phyloP scores from a whole-genome alignment of 805 yeast genomes.

The Kluyveromyces nonfermentans region DNA sequence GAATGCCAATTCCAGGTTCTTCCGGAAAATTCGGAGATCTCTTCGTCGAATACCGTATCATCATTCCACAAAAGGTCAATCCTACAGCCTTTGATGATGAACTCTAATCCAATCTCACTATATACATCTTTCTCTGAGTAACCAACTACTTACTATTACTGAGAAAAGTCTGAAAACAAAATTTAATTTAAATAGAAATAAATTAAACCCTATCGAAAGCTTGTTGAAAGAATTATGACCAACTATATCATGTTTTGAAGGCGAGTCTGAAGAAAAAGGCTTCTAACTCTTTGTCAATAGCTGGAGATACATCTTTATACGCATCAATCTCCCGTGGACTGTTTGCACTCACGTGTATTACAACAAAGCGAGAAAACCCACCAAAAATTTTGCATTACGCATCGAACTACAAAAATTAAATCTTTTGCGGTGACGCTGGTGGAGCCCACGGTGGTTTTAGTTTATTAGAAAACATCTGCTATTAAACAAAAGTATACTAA shows the following conservation, averaged over 20 bases:
- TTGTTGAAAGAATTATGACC: constrained; percentile 31
- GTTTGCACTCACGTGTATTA: neutral
- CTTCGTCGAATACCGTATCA: constrained; percentile 39
- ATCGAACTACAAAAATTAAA: constrained; percentile 18
- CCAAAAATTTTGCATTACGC: constrained; percentile 14
- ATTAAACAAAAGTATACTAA: no score
- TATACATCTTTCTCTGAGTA: neutral
- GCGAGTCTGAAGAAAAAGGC: constrained; percentile 26
- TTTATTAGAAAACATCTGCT: no score
- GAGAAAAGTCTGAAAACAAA: neutral
- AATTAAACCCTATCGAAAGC: constrained; percentile 2
- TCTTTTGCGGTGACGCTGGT: constrained; percentile 24
- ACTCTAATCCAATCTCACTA: neutral
- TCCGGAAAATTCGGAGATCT: constrained; percentile 45
- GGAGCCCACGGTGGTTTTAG: constrained; percentile 19
- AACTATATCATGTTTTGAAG: constrained; percentile 26
- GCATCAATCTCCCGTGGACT: constrained; percentile 22
- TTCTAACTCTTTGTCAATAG: constrained; percentile 25
- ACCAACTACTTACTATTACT: neutral
- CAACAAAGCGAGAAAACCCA: neutral
- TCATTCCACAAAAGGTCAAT: constrained; percentile 30
- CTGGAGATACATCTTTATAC: constrained; percentile 32
- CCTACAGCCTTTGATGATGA: constrained; percentile 5
- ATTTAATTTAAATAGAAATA: no score
- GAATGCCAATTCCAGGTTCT: constrained; percentile 65